Evolutionary conservation across 345 rosid species (phyloP).

Genomic region (Iberis pinnata): DNA sequence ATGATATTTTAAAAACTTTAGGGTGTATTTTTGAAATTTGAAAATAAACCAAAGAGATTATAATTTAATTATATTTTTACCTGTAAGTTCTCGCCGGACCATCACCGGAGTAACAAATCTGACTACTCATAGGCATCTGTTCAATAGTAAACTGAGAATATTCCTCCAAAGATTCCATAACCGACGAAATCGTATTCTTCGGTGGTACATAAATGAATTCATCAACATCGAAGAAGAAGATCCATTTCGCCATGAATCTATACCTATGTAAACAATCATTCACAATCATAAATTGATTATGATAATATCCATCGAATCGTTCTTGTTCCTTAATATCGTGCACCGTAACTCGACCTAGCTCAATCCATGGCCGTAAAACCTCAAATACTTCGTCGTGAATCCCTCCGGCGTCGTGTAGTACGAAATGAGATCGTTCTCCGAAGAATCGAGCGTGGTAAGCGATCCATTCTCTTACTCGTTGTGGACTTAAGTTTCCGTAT

Average conservation of each 20-base stretch:
- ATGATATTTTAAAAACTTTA: too few species aligned
- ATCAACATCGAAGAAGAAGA: conserved; percentile 86
- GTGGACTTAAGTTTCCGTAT: conserved; percentile 71
- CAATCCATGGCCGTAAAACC: conserved; percentile 89
- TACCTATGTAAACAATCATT: conserved; percentile 86
- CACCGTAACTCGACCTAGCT: conserved; percentile 67
- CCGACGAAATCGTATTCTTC: conserved; percentile 46
- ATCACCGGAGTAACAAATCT: conserved; percentile 62
- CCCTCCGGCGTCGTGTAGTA: conserved; percentile 86
- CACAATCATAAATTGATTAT: conserved; percentile 88
- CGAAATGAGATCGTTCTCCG: conserved; percentile 71
- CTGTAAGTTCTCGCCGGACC: conserved; percentile 53
- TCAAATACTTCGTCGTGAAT: conserved; percentile 60
- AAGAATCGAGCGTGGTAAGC: conserved; percentile 76
- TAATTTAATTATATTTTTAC: conserved; percentile 35
- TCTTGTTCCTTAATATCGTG: conserved; percentile 76
- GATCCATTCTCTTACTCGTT: conserved; percentile 78
- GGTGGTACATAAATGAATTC: conserved; percentile 60
- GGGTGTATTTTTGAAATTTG: too few species aligned
- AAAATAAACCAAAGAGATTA: too few species aligned
- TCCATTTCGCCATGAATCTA: conserved; percentile 67
- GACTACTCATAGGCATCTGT: conserved; percentile 82
- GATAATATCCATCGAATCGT: conserved; percentile 85
- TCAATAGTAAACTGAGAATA: conserved; percentile 69
- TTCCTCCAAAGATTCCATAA: conserved; percentile 53